phyloP scores from a whole-genome alignment of 345 rosid species.

The Citrus cavaleriei region DNA sequence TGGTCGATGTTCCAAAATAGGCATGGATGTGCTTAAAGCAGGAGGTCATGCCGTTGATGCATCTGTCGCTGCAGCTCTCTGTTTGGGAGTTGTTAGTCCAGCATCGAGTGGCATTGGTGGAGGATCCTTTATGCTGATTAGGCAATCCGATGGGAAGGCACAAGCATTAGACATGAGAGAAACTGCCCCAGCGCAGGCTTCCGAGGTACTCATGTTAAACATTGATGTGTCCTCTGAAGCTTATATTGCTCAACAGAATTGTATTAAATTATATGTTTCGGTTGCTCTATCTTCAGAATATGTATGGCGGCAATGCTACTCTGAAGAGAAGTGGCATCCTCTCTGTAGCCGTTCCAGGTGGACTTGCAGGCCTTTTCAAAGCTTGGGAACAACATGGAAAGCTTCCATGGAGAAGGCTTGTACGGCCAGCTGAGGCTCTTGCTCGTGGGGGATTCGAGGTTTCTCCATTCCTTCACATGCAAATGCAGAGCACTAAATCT shows the following conservation, averaged over 20 bases:
- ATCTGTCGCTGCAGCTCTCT: slow-evolving; percentile 46
- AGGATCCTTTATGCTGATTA: slow-evolving; percentile 49
- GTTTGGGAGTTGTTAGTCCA: slow-evolving; percentile 62
- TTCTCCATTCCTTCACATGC: slow-evolving; percentile 50
- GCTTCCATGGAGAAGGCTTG: slow-evolving; percentile 52
- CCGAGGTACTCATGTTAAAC: slow-evolving; percentile 30
- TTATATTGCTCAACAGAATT: background rate
- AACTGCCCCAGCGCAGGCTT: slow-evolving; percentile 55
- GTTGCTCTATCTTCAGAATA: slow-evolving; percentile 33
- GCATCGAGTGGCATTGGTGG: slow-evolving; percentile 68
- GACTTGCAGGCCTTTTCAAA: slow-evolving; percentile 46
- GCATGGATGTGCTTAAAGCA: slow-evolving; percentile 26
- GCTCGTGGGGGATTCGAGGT: slow-evolving; percentile 48
- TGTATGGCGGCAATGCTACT: slow-evolving; percentile 42
- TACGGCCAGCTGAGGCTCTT: slow-evolving; percentile 43
- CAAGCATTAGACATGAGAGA: slow-evolving; percentile 56
- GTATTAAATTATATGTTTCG: background rate
- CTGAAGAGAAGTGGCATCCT: slow-evolving; percentile 42
- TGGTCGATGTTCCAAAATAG: slow-evolving; percentile 47
- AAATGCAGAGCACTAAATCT: slow-evolving; percentile 27
- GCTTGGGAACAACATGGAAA: slow-evolving; percentile 55
- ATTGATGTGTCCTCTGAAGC: no score
- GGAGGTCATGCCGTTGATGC: slow-evolving; percentile 69
- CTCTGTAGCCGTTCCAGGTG: slow-evolving; percentile 62
- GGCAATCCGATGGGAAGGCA: slow-evolving; percentile 28